Percentiles rank a stretch among this genome's conserved stretches.
Conservation (phyloP, 2,329 filamentous ascomycete species). For the Ceratocystis diversiconidia region DNA sequence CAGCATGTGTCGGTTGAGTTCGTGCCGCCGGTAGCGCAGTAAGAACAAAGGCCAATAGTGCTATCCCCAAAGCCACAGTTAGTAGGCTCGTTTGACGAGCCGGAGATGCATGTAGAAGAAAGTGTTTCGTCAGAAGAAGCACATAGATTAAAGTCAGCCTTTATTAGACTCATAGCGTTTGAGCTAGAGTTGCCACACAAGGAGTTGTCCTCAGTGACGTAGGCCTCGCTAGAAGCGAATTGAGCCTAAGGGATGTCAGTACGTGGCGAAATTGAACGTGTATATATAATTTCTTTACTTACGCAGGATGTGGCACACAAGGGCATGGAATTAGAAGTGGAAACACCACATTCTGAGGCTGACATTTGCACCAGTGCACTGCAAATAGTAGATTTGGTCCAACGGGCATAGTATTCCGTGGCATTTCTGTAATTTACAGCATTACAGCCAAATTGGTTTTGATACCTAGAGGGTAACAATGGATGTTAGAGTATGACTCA, state of each 20-base stretch:
- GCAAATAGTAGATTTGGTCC: slow-evolving; percentile 82
- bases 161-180: slow-evolving; percentile 61
- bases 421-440: slow-evolving; percentile 65
- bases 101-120: slow-evolving; percentile 58
- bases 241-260: slow-evolving; percentile 41
- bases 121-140: slow-evolving; percentile 69
- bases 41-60: slow-evolving; percentile 66
- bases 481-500: not conserved
- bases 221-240: slow-evolving; percentile 77
- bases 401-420: slow-evolving; percentile 76
- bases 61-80: slow-evolving; percentile 75
- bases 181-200: slow-evolving; percentile 55
- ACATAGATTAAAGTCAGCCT: slow-evolving; percentile 86
- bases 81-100: slow-evolving; percentile 62
- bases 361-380: slow-evolving; percentile 91
- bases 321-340: slow-evolving; percentile 50
- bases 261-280: not conserved
- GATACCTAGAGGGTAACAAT: slow-evolving; percentile 46
- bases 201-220: slow-evolving; percentile 57
- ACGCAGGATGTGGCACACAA: slow-evolving; percentile 85
- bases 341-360: slow-evolving; percentile 50
- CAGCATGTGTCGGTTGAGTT: slow-evolving; percentile 96
- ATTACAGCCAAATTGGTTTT: slow-evolving; percentile 64
- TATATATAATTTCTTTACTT: slow-evolving; percentile 24
- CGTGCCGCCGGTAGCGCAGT: slow-evolving; percentile 67